Conservation (phyloP, 169 alveolate genomes). For the Eimeria necatrix region DNA sequence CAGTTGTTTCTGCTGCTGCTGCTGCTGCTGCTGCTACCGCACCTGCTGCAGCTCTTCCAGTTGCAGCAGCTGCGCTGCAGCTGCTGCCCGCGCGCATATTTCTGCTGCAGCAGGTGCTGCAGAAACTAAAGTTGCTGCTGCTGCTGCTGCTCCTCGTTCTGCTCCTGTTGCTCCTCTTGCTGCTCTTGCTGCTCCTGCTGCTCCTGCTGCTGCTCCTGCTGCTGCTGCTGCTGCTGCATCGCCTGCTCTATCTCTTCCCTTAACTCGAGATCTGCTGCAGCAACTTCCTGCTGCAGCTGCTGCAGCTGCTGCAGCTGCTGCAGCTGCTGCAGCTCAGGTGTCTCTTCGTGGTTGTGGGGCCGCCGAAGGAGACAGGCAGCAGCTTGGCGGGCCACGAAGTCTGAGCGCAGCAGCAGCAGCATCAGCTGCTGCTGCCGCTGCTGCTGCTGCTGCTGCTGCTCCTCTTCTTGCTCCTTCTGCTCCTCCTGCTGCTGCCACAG, state of each 20-base stretch:
- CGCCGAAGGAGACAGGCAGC: neutral
- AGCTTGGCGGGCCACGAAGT: conserved; percentile 35
- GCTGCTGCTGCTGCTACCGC: neutral
- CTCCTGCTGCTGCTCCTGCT: conserved; percentile 18
- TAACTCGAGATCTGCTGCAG: neutral
- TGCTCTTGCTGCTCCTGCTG: neutral
- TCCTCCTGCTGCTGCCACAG: no score
- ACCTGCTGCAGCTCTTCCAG: neutral
- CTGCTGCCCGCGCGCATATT: neutral
- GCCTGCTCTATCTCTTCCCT: neutral
- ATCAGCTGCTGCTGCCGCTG: neutral
- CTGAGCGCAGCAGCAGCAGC: conserved; percentile 41
- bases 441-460: neutral
- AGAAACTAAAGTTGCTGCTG: neutral
- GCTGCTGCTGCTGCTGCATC: conserved; percentile 6
- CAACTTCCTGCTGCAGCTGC: neutral
- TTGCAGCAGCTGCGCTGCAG: no score
- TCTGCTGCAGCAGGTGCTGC: neutral
- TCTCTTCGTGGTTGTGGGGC: neutral
- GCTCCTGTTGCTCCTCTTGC: neutral
- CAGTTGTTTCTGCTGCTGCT: no score
- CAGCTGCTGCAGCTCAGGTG: no score
- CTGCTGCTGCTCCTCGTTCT: neutral
- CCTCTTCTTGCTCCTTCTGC: no score
- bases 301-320: no score